Base-by-base conservation (phyloP, 257 asterid genomes). In the Solanum lignicaule region DNA sequence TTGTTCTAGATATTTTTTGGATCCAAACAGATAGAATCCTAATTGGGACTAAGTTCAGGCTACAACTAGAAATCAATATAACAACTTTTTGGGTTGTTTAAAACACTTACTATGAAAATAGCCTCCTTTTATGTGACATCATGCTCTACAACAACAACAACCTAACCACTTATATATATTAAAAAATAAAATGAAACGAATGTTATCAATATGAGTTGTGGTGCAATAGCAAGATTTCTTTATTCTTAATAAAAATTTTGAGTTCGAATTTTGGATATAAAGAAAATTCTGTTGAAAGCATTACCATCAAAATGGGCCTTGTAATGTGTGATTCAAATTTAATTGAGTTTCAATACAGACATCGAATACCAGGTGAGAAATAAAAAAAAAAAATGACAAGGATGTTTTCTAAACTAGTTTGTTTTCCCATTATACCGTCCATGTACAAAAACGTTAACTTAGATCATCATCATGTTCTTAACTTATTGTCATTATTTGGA, bases 171-270 rank as follows among this genome's bases (percentile, higher is more conserved):
- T 55, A 58, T 3, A 21, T 20, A 58, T 20, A 20, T 15, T 48
- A 48, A 5, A 48, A 15, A 10, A 39, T 39, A 39, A 13, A 20
- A 58, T 58, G 25, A 58, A 58, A 20, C 0, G 2, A 4, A 21
- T 21, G 13, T 20, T 58, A 58, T 20, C 1, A 4, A 55, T 1
- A 6, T 18, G n/a, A 0, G 11, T 21, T 21, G 5, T 58, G 5
- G 5, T 58, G 25, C 4, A 58, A 0, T 58, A 3, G 66, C 2
- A 4, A 20, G 0, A 21, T 1, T 58, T 5, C 0, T 58, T 1
- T 1, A 3, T 9, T 8, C 5, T 58, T 58, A 21, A 20, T 3
- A 58, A 58, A 58, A 3, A 2, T 3, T 1, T 58, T 8, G 5
- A 3, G 13, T 58, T 58, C 5, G 68, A 21, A 3, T 58, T 58